A percentile compares a stretch with the other conserved stretches of the same genome.
phyloP scores from a whole-genome alignment of 2,329 filamentous ascomycete species.

The Venturia carpophila region DNA sequence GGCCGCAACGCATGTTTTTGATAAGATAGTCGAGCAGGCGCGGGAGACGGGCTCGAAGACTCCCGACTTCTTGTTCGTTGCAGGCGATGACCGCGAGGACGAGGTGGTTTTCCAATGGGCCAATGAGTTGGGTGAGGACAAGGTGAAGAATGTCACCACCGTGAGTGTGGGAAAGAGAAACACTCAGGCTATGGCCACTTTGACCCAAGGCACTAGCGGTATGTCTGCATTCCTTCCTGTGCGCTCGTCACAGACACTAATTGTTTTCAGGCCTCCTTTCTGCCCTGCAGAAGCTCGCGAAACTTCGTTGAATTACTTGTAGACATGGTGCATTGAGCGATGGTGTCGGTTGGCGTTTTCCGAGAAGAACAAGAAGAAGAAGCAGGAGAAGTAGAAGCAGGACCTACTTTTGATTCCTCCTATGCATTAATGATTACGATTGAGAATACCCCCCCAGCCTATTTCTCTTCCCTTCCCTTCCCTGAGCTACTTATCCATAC shows the following conservation, averaged over 20 bases:
- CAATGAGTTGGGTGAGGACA: constrained; percentile 58
- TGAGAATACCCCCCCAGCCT: background rate
- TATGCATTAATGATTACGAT: constrained; percentile 4
- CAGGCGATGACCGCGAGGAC: constrained; percentile 86
- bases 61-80: constrained; percentile 81
- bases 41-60: constrained; percentile 26
- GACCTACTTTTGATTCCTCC: background rate
- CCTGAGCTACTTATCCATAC: background rate
- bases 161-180: constrained; percentile 82
- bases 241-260: background rate
- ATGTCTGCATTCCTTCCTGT: constrained; percentile 32
- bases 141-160: constrained; percentile 58
- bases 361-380: too few relatives aligned
- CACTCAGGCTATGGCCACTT: constrained; percentile 75
- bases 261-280: constrained; percentile 40
- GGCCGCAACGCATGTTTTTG: constrained; percentile 66
- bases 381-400: too few relatives aligned
- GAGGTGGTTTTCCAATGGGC: constrained; percentile 94
- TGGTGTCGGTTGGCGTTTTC: background rate
- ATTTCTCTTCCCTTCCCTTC: background rate
- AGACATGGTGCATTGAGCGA: background rate
- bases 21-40: constrained; percentile 11
- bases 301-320: background rate
- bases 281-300: constrained; percentile 43
- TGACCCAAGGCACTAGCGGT: constrained; percentile 91